phyloP scores from a whole-genome alignment of 2,329 filamentous ascomycete species.

The Xylaria sp. region DNA sequence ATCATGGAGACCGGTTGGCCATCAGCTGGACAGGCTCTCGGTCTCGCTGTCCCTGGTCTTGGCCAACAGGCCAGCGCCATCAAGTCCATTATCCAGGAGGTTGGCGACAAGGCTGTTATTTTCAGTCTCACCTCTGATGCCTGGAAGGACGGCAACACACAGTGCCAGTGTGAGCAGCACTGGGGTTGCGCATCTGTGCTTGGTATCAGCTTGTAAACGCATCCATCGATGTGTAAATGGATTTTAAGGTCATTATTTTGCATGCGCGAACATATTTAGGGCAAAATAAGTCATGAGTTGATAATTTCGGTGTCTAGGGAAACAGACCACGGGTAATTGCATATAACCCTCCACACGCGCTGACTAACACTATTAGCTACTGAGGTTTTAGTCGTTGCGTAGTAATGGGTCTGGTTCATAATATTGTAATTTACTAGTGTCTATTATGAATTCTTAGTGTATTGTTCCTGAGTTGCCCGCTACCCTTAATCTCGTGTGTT shows the following conservation, averaged over 20 bases:
- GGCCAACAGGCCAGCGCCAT: constrained; percentile 79
- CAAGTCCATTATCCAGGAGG: constrained; percentile 71
- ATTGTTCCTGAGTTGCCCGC: constrained; percentile 19
- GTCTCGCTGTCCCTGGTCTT: constrained; percentile 73
- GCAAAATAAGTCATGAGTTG: constrained; percentile 13
- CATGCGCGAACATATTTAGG: constrained; percentile 30
- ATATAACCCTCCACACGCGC: constrained; percentile 27
- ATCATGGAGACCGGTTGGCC: constrained; percentile 96
- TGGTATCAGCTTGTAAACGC: constrained; percentile 43
- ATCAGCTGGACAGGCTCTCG: constrained; percentile 74
- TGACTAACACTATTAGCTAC: constrained; percentile 43
- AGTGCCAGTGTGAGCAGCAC: constrained; percentile 78
- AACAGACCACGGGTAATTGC: constrained; percentile 34
- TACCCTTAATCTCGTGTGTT: neutral
- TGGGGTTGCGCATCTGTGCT: constrained; percentile 59
- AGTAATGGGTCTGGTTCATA: constrained; percentile 55
- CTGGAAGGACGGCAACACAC: constrained; percentile 79
- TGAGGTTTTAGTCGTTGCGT: constrained; percentile 43
- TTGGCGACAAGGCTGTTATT: constrained; percentile 78
- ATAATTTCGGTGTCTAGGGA: constrained; percentile 27
- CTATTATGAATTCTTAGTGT: constrained; percentile 45
- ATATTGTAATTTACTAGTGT: constrained; percentile 60
- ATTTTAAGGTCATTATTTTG: constrained; percentile 38
- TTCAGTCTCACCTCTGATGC: constrained; percentile 83
- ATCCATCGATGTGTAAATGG: constrained; percentile 37